These are phyloP conservation scores for Calonectria leucothoes DNA, from an alignment of 2,329 filamentous ascomycete genomes.

Conservation along the genomic window DNA sequence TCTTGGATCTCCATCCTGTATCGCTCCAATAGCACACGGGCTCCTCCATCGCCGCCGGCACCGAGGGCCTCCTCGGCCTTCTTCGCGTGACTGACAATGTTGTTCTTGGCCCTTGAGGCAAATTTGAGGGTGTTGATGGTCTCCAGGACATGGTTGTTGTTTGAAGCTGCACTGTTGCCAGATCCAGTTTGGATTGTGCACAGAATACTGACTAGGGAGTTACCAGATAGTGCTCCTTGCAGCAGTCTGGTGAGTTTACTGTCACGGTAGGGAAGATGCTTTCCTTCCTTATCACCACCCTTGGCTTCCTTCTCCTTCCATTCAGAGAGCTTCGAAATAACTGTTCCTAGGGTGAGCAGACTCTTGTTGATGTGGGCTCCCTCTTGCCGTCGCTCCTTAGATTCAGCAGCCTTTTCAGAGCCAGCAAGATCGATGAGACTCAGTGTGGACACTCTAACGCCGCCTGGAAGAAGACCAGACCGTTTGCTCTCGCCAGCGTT, in stretches of 20 bases:
- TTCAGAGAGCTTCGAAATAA: constrained; percentile 92
- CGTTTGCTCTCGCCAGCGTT: constrained; percentile 65
- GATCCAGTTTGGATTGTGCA: constrained; percentile 95
- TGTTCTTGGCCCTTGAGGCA: constrained; percentile 96
- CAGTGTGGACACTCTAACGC: constrained; percentile 93
- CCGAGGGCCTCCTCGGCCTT: constrained; percentile 90
- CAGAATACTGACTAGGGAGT: constrained; percentile 95
- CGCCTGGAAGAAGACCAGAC: constrained; percentile 80
- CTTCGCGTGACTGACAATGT: constrained; percentile 96
- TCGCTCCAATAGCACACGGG: constrained; percentile 87
- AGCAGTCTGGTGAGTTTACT: constrained; percentile 95
- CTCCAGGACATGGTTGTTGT: constrained; percentile 83
- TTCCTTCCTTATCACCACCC: constrained; percentile 81
- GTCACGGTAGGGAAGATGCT: constrained; percentile 95
- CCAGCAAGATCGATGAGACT: constrained; percentile 97
- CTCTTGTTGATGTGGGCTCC: constrained; percentile 99
- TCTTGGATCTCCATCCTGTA: constrained; percentile 94
- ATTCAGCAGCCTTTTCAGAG: constrained; percentile 94
- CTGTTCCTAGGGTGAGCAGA: constrained; percentile 91
- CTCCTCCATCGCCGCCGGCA: constrained; percentile 83
- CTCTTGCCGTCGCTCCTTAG: constrained; percentile 92
- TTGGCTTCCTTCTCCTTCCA: constrained; percentile 85
- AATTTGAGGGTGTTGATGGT: constrained; percentile 98
- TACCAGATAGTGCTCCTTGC: constrained; percentile 91
- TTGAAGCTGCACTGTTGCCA: constrained; percentile 75